Conservation (phyloP, 2,329 filamentous ascomycete species). For the Chalara sp. region DNA sequence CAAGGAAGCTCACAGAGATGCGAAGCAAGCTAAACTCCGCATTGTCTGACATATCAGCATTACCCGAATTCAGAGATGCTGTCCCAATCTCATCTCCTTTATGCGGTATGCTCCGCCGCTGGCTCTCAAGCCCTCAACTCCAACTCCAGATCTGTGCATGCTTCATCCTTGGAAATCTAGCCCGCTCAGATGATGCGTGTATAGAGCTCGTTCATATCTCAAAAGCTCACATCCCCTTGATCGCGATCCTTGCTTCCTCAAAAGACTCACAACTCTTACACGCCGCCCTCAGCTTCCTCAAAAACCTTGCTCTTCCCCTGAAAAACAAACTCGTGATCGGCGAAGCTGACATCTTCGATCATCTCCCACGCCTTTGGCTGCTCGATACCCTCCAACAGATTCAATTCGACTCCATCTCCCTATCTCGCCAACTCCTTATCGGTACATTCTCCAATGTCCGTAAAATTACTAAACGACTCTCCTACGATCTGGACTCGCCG, state of each 20-base stretch:
- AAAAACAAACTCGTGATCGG: slow-evolving; percentile 48
- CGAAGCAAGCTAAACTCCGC: slow-evolving; percentile 43
- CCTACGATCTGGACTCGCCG: slow-evolving; percentile 29
- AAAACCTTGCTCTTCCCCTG: slow-evolving; percentile 54
- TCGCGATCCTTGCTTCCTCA: slow-evolving; percentile 36
- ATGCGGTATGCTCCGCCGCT: slow-evolving; percentile 37
- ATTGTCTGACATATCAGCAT: slow-evolving; percentile 44
- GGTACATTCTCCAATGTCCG: slow-evolving; percentile 46
- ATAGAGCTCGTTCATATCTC: slow-evolving; percentile 41
- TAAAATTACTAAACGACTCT: slow-evolving; percentile 38
- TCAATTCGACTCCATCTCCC: slow-evolving; percentile 52
- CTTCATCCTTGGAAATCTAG: slow-evolving; percentile 54
- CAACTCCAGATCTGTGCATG: slow-evolving; percentile 51
- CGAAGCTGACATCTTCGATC: slow-evolving; percentile 36
- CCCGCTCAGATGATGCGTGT: slow-evolving; percentile 49
- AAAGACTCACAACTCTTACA: slow-evolving; percentile 47
- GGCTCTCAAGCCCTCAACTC: slow-evolving; percentile 35
- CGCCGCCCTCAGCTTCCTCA: slow-evolving; percentile 52
- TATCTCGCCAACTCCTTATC: slow-evolving; percentile 49
- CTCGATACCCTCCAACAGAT: slow-evolving; percentile 48
- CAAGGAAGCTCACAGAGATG: slow-evolving; percentile 43
- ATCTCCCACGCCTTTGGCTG: slow-evolving; percentile 48
- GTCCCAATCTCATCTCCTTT: slow-evolving; percentile 38
- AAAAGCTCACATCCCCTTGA: slow-evolving; percentile 38
- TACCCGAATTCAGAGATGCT: slow-evolving; percentile 37